A percentile compares a stretch with the other conserved stretches of the same genome.
Conservation (phyloP, 192 early-diverging fungal species). For the Gamsiella multidivaricata region DNA sequence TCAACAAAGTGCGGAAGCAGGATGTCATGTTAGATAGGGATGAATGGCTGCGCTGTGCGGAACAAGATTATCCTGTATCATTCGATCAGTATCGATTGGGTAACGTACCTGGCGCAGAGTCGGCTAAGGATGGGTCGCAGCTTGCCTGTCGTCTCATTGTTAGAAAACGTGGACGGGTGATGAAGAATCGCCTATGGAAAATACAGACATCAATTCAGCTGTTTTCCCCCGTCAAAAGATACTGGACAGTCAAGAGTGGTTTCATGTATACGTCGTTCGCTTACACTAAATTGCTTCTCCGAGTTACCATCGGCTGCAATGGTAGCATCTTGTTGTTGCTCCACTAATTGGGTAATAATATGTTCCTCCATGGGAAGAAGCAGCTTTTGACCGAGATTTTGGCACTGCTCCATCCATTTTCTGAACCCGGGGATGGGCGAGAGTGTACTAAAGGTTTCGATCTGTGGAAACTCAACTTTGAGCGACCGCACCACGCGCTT, state of each 20-base stretch:
- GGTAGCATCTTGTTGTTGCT: neutral
- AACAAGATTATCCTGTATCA: no score
- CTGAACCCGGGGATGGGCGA: conserved; percentile 93
- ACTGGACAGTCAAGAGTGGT: neutral
- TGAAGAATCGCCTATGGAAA: conserved; percentile 25
- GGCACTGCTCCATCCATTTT: conserved; percentile 67
- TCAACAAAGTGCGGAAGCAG: neutral
- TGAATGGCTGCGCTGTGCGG: no score
- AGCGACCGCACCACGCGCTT: conserved; percentile 90
- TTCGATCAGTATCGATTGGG: neutral
- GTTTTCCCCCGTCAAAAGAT: neutral
- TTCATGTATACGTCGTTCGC: no score
- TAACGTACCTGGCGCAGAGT: conserved; percentile 66
- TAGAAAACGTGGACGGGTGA: conserved; percentile 20
- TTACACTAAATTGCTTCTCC: conserved; percentile 41
- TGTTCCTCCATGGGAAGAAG: conserved; percentile 31
- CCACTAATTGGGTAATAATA: neutral
- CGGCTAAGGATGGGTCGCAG: conserved; percentile 70
- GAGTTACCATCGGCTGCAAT: neutral
- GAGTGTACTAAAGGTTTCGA: conserved; percentile 86
- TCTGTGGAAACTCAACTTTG: conserved; percentile 71
- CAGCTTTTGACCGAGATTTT: conserved; percentile 31
- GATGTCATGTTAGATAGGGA: no score
- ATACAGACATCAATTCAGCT: neutral
- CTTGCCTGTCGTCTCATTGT: conserved; percentile 14